A percentile compares a stretch with the other conserved stretches of the same genome.
Conservation (phyloP, 208 protist species). For the Trypanosoma brucei region DNA sequence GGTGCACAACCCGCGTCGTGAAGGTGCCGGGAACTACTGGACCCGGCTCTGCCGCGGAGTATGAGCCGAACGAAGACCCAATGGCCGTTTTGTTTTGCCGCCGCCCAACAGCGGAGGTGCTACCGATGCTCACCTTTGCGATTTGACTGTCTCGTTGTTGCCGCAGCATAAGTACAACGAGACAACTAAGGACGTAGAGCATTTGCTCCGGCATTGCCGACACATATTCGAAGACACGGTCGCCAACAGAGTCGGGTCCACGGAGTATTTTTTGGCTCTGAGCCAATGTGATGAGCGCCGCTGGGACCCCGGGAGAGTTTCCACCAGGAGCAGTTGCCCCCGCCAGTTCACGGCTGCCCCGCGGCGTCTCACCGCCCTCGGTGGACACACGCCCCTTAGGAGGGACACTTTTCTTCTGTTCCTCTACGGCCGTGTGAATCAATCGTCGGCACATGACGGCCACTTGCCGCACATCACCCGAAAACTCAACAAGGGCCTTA, state of each 20-base stretch:
- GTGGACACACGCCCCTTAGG: neutral
- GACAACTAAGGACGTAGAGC: conserved; percentile 70
- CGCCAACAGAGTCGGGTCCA: conserved; percentile 33
- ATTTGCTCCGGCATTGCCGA: conserved; percentile 68
- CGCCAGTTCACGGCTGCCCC: neutral
- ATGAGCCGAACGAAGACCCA: neutral
- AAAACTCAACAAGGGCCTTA: conserved; percentile 57
- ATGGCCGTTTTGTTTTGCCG: conserved; percentile 1
- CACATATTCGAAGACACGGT: conserved; percentile 54
- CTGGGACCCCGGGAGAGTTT: neutral
- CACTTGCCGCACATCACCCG: conserved; percentile 70
- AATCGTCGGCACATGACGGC: conserved; percentile 63
- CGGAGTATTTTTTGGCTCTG: conserved; percentile 41
- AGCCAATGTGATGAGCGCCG: conserved; percentile 30
- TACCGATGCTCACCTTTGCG: conserved; percentile 18
- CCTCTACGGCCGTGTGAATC: conserved; percentile 38
- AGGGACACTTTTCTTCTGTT: conserved; percentile 1
- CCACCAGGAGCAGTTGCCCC: neutral
- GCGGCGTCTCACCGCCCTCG: neutral
- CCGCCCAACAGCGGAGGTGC: neutral
- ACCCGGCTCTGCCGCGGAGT: neutral
- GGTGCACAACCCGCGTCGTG: conserved; percentile 53
- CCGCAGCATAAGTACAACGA: conserved; percentile 52
- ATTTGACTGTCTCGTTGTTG: conserved; percentile 40
- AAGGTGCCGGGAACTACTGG: conserved; percentile 23